Evolutionary conservation across 225 moss, liverwort and hornwort genomes (phyloP).

Genomic region (Pseudoscleropodium purum): DNA sequence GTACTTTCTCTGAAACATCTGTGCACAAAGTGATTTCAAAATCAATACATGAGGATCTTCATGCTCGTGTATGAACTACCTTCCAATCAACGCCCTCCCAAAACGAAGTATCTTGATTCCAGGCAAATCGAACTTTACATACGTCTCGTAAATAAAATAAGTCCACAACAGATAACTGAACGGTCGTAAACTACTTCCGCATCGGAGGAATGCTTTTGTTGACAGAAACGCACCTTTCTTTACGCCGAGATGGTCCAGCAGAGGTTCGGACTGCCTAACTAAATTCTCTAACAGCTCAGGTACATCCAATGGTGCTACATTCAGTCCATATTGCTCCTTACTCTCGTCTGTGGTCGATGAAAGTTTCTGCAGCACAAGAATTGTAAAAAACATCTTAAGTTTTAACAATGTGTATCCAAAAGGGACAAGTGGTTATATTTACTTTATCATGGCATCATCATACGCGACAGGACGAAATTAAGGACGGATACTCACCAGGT

Average conservation of each 20-base stretch:
- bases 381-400: not conserved
- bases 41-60: not conserved
- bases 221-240: slow-evolving; percentile 60
- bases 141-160: not conserved
- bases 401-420: not conserved
- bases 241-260: slow-evolving; percentile 90
- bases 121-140: not conserved
- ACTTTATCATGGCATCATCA: not conserved
- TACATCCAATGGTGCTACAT: slow-evolving; percentile 90
- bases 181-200: not conserved
- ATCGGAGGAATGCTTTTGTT: not conserved
- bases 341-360: slow-evolving; percentile 24
- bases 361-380: slow-evolving; percentile 34
- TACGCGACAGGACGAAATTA: not conserved
- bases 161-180: not conserved
- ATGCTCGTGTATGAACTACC: not conserved
- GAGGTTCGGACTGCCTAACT: slow-evolving; percentile 85
- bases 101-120: not conserved
- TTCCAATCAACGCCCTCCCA: not conserved
- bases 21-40: not conserved
- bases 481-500: slow-evolving; percentile 44
- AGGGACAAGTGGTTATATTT: not conserved
- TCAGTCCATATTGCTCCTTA: slow-evolving; percentile 54
- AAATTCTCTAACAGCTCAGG: slow-evolving; percentile 93
- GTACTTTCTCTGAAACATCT: slow-evolving; percentile 91